Percentiles rank a stretch among this genome's conserved stretches.
Conservation (phyloP, 1,139 yeast genomes). For the Magnusiomyces sp. region DNA sequence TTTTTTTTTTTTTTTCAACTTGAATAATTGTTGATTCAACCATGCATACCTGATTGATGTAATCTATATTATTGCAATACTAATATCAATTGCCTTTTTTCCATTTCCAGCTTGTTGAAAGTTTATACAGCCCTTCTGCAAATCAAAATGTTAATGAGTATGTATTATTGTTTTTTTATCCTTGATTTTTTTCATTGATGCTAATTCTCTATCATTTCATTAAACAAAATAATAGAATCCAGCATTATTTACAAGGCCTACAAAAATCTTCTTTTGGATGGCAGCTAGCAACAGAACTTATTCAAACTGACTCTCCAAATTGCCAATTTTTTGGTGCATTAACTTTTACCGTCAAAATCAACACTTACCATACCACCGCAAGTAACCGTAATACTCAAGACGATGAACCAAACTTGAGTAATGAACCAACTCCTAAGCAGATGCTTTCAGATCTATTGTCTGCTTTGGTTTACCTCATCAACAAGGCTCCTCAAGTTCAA, state of each 20-base stretch:
- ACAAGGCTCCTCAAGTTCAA: conserved; percentile 13
- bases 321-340: conserved; percentile 58
- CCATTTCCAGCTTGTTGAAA: conserved; percentile 10
- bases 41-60: no score
- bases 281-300: conserved; percentile 39
- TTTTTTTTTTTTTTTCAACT: background rate
- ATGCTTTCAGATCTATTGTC: conserved; percentile 24
- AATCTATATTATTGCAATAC: no score
- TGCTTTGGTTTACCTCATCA: conserved; percentile 21
- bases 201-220: background rate
- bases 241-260: conserved; percentile 39
- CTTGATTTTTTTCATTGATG: background rate
- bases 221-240: conserved; percentile 26
- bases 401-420: no score
- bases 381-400: background rate
- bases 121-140: conserved; percentile 10
- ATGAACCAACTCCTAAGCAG: conserved; percentile 5
- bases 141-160: conserved; percentile 9
- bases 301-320: conserved; percentile 33
- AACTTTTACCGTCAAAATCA: conserved; percentile 46
- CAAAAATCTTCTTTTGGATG: conserved; percentile 46
- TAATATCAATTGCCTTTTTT: background rate
- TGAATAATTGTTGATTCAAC: background rate
- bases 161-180: background rate
- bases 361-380: conserved; percentile 18